Percentiles rank a stretch among this genome's conserved stretches.
These are phyloP conservation scores for Afroboletus lepidellus DNA, from an alignment of 1,284 basidiomycete genomes.

Conservation along the genomic window DNA sequence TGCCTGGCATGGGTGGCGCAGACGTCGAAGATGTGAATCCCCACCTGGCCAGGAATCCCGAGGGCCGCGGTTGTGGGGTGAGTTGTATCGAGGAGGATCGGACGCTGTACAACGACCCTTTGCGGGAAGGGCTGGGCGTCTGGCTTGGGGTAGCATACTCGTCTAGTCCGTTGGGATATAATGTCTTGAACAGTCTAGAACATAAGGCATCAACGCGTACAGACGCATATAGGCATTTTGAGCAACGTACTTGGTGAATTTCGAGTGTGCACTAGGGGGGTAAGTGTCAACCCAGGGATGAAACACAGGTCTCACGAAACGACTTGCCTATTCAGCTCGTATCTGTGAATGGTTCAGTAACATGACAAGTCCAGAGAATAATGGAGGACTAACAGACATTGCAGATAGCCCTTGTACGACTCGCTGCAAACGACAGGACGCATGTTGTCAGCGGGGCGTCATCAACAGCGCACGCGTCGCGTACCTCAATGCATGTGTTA, in stretches of 20 bases:
- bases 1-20: constrained; percentile 15
- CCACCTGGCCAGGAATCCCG: constrained; percentile 41
- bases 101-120: constrained; percentile 32
- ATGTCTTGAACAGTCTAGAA: constrained; percentile 63
- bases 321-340: constrained; percentile 58
- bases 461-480: constrained; percentile 14
- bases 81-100: constrained; percentile 24
- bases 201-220: neutral
- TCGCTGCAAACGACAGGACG: constrained; percentile 44
- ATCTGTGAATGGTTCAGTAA: constrained; percentile 35
- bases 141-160: constrained; percentile 48
- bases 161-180: constrained; percentile 68
- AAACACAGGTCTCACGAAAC: constrained; percentile 13
- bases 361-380: neutral
- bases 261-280: constrained; percentile 65
- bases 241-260: constrained; percentile 59
- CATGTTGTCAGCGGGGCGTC: neutral
- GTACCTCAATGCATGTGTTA: constrained; percentile 68
- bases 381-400: constrained; percentile 57
- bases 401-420: constrained; percentile 74
- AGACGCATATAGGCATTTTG: neutral
- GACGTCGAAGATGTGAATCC: constrained; percentile 22
- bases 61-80: constrained; percentile 24
- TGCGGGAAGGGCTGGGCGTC: constrained; percentile 44
- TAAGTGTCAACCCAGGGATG: constrained; percentile 8